Percentiles rank a stretch among this genome's conserved stretches.
These are phyloP conservation scores for Mrakia frigida DNA, from an alignment of 768 basidiomycete species.

Conservation along the genomic window DNA sequence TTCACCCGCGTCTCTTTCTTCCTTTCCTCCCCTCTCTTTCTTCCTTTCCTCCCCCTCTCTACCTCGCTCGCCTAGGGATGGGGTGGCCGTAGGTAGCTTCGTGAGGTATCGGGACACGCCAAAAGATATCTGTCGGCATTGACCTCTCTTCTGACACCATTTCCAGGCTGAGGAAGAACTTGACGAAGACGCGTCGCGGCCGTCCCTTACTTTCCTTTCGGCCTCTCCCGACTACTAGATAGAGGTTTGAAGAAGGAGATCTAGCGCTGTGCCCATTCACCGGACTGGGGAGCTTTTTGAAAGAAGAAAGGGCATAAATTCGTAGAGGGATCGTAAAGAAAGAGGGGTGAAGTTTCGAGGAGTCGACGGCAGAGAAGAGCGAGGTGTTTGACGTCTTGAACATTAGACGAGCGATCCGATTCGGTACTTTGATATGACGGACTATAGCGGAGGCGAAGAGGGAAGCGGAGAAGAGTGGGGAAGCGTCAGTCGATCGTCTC, in stretches of 20 bases:
- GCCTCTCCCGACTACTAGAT: too few relatives aligned
- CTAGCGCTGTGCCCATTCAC: too few relatives aligned
- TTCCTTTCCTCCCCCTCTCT: conserved; percentile 32
- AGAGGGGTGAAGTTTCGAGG: not conserved
- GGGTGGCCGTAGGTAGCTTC: too few relatives aligned
- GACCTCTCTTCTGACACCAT: too few relatives aligned
- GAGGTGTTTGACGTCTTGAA: not conserved
- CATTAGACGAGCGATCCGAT: not conserved
- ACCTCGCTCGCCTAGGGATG: too few relatives aligned
- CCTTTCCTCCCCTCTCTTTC: not conserved
- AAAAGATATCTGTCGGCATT: too few relatives aligned
- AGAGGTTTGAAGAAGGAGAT: too few relatives aligned
- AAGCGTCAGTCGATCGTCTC: too few relatives aligned
- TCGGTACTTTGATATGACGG: conserved; percentile 6
- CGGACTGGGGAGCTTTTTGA: not conserved
- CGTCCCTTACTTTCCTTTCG: too few relatives aligned
- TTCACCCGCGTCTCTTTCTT: not conserved
- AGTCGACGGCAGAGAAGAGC: not conserved
- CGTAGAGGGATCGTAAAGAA: not conserved
- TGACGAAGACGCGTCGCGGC: too few relatives aligned
- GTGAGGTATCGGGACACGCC: too few relatives aligned
- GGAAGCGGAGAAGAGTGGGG: not conserved
- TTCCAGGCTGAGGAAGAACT: too few relatives aligned
- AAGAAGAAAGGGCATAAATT: not conserved
- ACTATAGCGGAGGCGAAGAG: not conserved